Evolutionary conservation across 1,139 yeast genomes (phyloP).

Genomic region (Yamadazyma buinensis): DNA sequence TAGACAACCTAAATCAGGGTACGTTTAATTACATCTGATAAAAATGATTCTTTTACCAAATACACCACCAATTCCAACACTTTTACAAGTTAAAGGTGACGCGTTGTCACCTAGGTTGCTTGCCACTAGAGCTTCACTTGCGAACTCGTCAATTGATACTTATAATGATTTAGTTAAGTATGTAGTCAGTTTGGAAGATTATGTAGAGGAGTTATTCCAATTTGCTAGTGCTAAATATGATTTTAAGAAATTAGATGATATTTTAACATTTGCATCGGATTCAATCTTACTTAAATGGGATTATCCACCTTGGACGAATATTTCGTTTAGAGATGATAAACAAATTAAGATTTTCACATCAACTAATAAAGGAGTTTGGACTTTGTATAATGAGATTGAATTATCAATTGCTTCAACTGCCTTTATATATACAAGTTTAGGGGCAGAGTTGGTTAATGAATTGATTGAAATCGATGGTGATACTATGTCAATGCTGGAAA

Average conservation of each 20-base stretch:
- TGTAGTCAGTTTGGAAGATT: slow-evolving; percentile 31
- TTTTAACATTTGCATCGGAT: slow-evolving; percentile 2
- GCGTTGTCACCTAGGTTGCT: slow-evolving; percentile 14
- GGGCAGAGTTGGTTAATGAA: slow-evolving; percentile 36
- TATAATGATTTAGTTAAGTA: slow-evolving; percentile 31
- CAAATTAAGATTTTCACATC: not conserved
- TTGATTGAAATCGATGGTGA: slow-evolving; percentile 25
- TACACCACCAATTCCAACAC: slow-evolving; percentile 27
- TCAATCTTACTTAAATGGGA: not conserved
- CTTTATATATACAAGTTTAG: slow-evolving; percentile 30
- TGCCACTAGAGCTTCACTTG: slow-evolving; percentile 17
- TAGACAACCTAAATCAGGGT: no score
- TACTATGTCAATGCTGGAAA: slow-evolving; percentile 9
- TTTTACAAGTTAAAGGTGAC: slow-evolving; percentile 6
- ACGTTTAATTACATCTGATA: no score
- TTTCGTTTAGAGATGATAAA: slow-evolving; percentile 2
- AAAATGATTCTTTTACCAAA: slow-evolving; percentile 31
- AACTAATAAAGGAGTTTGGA: slow-evolving; percentile 20
- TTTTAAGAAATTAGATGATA: slow-evolving; percentile 1
- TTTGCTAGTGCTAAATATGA: slow-evolving; percentile 6
- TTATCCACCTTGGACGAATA: slow-evolving; percentile 10
- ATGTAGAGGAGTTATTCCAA: slow-evolving; percentile 24
- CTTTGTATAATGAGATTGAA: slow-evolving; percentile 28
- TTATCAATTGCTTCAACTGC: slow-evolving; percentile 22
- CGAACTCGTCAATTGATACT: slow-evolving; percentile 12